Conservation (phyloP, 2,329 filamentous ascomycete species). For the Lecanicillium sp. region DNA sequence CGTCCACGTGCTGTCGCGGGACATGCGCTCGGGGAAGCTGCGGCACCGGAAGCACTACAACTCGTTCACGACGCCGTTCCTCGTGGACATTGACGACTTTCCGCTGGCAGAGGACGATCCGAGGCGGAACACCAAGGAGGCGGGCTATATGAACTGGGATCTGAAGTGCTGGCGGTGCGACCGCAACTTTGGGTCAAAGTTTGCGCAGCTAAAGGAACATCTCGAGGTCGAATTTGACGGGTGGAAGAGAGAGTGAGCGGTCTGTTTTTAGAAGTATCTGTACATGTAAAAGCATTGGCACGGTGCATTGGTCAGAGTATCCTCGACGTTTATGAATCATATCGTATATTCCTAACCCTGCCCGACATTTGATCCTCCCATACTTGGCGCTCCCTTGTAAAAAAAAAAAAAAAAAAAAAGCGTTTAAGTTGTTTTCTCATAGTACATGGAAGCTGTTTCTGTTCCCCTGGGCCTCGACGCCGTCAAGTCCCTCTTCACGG, state of each 20-base stretch:
- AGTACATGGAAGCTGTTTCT: too few species aligned
- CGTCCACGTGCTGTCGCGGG: slow-evolving; percentile 77
- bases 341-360: neutral
- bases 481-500: too few species aligned
- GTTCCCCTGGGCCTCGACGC: too few species aligned
- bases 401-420: too few species aligned
- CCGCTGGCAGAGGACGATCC: slow-evolving; percentile 63
- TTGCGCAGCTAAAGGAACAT: slow-evolving; percentile 69
- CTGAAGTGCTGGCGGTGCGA: slow-evolving; percentile 84
- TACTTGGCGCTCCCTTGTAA: neutral
- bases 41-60: slow-evolving; percentile 87
- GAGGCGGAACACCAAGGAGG: slow-evolving; percentile 49
- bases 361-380: neutral
- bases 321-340: slow-evolving; percentile 1
- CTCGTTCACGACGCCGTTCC: slow-evolving; percentile 80
- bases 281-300: too few species aligned
- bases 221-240: slow-evolving; percentile 65
- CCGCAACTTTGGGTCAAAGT: slow-evolving; percentile 65
- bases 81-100: slow-evolving; percentile 73
- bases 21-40: slow-evolving; percentile 66
- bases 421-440: too few species aligned
- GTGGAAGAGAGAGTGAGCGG: slow-evolving; percentile 70
- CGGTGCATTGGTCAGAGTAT: too few species aligned
- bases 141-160: slow-evolving; percentile 57
- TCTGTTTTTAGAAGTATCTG: too few species aligned